Percentiles rank a stretch among this genome's conserved stretches.
These are phyloP conservation scores for Polygonum maritimum DNA, from an alignment of 148 eudicot species.

Conservation along the genomic window DNA sequence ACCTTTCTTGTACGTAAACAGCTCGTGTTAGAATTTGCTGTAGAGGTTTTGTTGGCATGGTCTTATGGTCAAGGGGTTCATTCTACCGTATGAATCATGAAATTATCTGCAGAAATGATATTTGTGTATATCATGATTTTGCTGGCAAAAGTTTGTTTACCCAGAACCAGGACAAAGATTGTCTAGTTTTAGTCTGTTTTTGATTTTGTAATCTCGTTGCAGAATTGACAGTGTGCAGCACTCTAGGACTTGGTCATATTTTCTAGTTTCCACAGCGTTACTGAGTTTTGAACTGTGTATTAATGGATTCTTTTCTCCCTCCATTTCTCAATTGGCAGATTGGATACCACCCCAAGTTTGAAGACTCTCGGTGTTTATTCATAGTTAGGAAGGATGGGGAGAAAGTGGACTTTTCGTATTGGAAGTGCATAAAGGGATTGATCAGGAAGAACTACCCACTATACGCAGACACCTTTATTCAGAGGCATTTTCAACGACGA, in stretches of 20 bases:
- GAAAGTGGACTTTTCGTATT: slow-evolving; percentile 69
- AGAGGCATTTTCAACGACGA: slow-evolving; percentile 65
- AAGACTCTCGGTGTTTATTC: slow-evolving; percentile 75
- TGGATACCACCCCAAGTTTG: slow-evolving; percentile 77
- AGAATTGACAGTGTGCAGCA: neutral
- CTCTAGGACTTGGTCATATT: neutral
- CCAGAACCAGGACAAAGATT: neutral
- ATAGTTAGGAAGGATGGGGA: slow-evolving; percentile 82
- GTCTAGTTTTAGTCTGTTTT: neutral
- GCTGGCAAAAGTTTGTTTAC: neutral
- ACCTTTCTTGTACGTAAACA: neutral
- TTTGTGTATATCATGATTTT: neutral
- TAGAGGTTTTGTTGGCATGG: neutral
- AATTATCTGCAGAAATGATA: neutral
- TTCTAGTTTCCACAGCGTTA: neutral
- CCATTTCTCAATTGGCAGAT: slow-evolving; percentile 35
- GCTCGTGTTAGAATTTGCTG: neutral
- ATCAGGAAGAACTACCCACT: slow-evolving; percentile 69
- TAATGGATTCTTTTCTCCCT: neutral
- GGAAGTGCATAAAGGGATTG: slow-evolving; percentile 89
- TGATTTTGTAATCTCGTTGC: neutral
- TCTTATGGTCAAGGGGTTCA: neutral
- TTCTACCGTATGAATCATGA: neutral
- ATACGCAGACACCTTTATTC: slow-evolving; percentile 77
- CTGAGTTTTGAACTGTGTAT: neutral